Conservation (phyloP, 441 rosid genomes). For the Sinapis alba region DNA sequence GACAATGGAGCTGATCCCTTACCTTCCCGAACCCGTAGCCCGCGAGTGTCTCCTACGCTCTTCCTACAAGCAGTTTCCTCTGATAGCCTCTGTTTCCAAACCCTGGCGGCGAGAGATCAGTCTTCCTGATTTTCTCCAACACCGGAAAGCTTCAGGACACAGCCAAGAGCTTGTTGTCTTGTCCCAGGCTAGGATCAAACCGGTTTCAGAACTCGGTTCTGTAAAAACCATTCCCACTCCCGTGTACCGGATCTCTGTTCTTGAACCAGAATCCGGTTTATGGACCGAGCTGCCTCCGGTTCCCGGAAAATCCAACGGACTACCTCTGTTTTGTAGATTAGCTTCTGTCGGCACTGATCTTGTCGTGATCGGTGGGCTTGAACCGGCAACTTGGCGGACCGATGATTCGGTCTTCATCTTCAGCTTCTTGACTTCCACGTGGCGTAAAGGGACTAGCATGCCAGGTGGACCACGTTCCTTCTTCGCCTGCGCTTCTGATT, state of each 20-base stretch:
- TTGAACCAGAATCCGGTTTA: slow-evolving; percentile 56
- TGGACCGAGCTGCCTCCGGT: slow-evolving; percentile 62
- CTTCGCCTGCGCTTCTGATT: slow-evolving; percentile 71
- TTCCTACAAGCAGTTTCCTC: slow-evolving; percentile 34
- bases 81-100: slow-evolving; percentile 43
- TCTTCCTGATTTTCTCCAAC: slow-evolving; percentile 36
- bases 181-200: slow-evolving; percentile 57
- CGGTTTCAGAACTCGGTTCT: slow-evolving; percentile 7
- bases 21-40: slow-evolving; percentile 45
- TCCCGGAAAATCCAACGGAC: slow-evolving; percentile 45
- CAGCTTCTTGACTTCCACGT: slow-evolving; percentile 48
- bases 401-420: slow-evolving; percentile 52
- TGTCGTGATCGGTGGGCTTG: slow-evolving; percentile 69
- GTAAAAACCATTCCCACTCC: slow-evolving; percentile 39
- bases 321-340: slow-evolving; percentile 69
- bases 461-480: slow-evolving; percentile 61
- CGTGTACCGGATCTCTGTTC: slow-evolving; percentile 47
- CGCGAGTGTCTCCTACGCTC: slow-evolving; percentile 50
- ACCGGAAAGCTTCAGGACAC: slow-evolving; percentile 31
- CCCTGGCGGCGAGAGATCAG: slow-evolving; percentile 43
- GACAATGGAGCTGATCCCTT: slow-evolving; percentile 44
- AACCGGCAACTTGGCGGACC: slow-evolving; percentile 59
- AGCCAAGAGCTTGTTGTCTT: slow-evolving; percentile 50
- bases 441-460: slow-evolving; percentile 69
- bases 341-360: slow-evolving; percentile 61